Conservation (phyloP, 257 asterid species). For the Schizonepeta tenuifolia region DNA sequence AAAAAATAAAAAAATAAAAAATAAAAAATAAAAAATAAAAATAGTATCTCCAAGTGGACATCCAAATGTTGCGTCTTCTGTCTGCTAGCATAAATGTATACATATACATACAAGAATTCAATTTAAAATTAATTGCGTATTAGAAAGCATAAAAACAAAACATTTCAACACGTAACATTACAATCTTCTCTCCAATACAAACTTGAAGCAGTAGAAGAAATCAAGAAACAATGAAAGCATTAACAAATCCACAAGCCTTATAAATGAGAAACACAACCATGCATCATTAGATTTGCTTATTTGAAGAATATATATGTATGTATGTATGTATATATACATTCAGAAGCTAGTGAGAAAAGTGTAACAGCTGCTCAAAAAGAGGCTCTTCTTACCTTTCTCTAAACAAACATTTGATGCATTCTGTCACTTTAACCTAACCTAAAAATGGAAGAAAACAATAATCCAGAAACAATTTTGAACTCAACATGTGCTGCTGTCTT, state of each 20-base stretch:
- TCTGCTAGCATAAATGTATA: no score
- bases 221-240: not conserved
- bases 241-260: no score
- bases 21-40: no score
- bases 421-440: slow-evolving; percentile 29
- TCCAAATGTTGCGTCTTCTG: no score
- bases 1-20: no score
- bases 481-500: not conserved
- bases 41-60: no score
- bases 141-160: no score
- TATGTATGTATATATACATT: slow-evolving; percentile 9
- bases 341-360: slow-evolving; percentile 10
- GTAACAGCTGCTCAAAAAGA: slow-evolving; percentile 1
- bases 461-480: not conserved
- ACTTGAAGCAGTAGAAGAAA: not conserved
- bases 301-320: not conserved
- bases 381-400: not conserved
- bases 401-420: no score
- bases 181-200: no score
- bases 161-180: no score
- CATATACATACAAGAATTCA: no score
- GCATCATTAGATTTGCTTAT: slow-evolving; percentile 2
- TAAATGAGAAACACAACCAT: not conserved
- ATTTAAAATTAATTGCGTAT: no score
- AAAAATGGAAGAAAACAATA: not conserved